phyloP scores from a whole-genome alignment of 106 monocot genomes.

The Dioscorea zingiberensis region DNA sequence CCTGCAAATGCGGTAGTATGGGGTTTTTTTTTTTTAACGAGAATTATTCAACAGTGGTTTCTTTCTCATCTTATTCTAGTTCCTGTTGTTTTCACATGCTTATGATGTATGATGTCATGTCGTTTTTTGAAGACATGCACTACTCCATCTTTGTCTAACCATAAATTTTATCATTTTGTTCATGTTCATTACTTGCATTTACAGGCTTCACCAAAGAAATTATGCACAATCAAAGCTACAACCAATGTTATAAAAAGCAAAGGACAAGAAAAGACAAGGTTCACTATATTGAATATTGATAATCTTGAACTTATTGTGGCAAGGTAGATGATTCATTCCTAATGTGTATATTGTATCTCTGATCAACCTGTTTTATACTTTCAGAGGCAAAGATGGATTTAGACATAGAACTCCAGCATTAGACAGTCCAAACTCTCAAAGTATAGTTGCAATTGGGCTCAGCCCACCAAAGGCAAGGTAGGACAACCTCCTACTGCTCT shows the following conservation, averaged over 20 bases:
- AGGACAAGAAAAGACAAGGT: constrained; percentile 33
- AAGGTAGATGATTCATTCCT: not conserved
- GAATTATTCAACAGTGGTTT: too few species aligned
- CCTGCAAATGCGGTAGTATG: too few species aligned
- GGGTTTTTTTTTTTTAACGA: too few species aligned
- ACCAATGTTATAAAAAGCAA: constrained; percentile 15
- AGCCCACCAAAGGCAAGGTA: constrained; percentile 32
- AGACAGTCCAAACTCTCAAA: constrained; percentile 1
- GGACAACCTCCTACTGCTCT: not conserved
- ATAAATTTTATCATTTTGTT: not conserved
- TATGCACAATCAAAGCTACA: too few species aligned
- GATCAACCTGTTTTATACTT: not conserved
- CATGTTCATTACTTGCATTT: constrained; percentile 18
- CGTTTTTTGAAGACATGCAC: too few species aligned
- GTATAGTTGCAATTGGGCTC: constrained; percentile 8
- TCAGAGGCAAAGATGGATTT: constrained; percentile 11
- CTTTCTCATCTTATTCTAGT: too few species aligned
- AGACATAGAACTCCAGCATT: constrained; percentile 11
- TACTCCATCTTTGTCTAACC: too few species aligned
- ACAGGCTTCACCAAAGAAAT: constrained; percentile 36
- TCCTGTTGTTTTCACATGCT: too few species aligned
- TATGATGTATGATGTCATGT: too few species aligned
- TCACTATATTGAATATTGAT: not conserved
- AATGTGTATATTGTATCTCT: not conserved
- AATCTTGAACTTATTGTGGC: not conserved